phyloP scores from a whole-genome alignment of 805 yeast species.

The Starmerella bombi region DNA sequence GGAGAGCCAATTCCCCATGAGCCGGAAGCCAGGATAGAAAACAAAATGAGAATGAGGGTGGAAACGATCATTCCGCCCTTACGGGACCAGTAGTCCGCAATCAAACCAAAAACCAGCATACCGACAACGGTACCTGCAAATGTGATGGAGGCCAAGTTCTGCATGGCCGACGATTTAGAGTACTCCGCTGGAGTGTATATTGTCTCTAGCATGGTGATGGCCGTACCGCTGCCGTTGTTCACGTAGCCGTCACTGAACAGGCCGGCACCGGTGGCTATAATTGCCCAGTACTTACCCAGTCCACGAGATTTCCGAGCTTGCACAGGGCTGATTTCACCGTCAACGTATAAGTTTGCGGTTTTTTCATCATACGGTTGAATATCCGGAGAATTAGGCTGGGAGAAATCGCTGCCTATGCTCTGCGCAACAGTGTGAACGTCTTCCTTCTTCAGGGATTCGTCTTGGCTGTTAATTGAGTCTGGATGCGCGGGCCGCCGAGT shows the following conservation, averaged over 20 bases:
- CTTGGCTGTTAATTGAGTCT: not conserved
- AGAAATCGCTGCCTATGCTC: not conserved
- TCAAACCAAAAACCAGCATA: slow-evolving; percentile 63
- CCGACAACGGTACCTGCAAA: slow-evolving; percentile 89
- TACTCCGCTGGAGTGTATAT: slow-evolving; percentile 52
- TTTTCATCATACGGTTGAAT: not conserved
- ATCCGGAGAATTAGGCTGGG: not conserved
- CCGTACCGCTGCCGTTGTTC: slow-evolving; percentile 71
- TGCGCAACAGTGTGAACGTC: not conserved
- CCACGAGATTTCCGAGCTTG: slow-evolving; percentile 1
- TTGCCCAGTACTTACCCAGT: slow-evolving; percentile 42
- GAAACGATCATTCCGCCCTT: slow-evolving; percentile 73
- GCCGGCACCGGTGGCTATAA: slow-evolving; percentile 81
- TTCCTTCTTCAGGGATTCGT: not conserved
- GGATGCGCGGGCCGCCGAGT: not conserved
- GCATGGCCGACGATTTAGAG: slow-evolving; percentile 51
- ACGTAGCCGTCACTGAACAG: slow-evolving; percentile 88
- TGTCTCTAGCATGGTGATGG: slow-evolving; percentile 49
- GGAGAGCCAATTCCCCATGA: slow-evolving; percentile 68
- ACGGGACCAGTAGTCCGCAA: slow-evolving; percentile 70
- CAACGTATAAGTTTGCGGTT: no score
- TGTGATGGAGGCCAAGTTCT: slow-evolving; percentile 74
- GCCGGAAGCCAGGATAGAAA: slow-evolving; percentile 68
- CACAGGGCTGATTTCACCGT: no score
- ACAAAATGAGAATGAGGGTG: slow-evolving; percentile 57